Base-by-base conservation (phyloP, 495 filamentous ascomycete genomes). In the Penicillium waksmanii region DNA sequence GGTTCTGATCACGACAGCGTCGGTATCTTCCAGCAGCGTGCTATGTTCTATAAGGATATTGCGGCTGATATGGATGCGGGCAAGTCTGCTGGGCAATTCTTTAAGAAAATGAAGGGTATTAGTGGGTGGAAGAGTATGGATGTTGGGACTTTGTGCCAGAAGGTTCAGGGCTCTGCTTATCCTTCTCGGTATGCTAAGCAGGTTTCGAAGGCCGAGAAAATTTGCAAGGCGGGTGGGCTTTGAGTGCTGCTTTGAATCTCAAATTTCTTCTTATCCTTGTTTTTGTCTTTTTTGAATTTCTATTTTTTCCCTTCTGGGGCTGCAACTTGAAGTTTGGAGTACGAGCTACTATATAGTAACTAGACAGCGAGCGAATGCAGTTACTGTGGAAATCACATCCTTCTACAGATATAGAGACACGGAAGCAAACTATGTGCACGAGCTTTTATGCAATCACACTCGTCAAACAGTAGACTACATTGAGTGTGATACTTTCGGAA, bases 21-120 rank as follows among this genome's bases (percentile, higher is more conserved):
- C 0, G 62, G 62, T 15, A 65, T 65, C 55, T 65, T 65, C 62
- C 62, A 65, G 55, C 62, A 65, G 33, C 62, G 62, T 21, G 62
- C 58, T 13, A 51, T 44, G 11, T 61, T 46, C 62, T 65, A 65
- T 34, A 54, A 54, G 11, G 15, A 62, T 9, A 61, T 65, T 10
- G 62, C 62, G 15, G 62, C 62, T n/a, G 54, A 65, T 43, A 65
- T 65, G 62, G 55, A 65, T 31, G 54, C 62, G 10, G 62, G 42
- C 0, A 54, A 55, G 43, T 65, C 62, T 33, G 62, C 62, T 5
- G 62, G 53, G 1, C 62, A 65, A 44, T 61, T 65, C 55, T 65
- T 57, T 11, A 55, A 53, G 36, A 27, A 33, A 12, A 62, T 65
- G 62, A 54, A 57, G 43, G 23, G 18, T 15, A n/a, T 65, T 9